These are phyloP conservation scores for Ascodesmis nigricans DNA, from an alignment of 495 filamentous ascomycete species.

Conservation along the genomic window DNA sequence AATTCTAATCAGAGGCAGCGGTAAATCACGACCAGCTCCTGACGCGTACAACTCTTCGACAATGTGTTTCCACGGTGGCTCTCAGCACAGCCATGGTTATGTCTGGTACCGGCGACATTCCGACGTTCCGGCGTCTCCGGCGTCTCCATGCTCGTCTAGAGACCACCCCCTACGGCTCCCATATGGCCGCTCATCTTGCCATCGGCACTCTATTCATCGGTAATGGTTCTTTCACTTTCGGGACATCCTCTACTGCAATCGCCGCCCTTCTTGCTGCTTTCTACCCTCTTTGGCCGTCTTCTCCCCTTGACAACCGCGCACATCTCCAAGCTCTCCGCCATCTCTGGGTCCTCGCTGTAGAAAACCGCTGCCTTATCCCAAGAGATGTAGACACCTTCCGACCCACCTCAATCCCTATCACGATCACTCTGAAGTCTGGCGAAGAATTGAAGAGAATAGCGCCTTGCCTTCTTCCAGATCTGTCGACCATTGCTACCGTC, in stretches of 20 bases:
- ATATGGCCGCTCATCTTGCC: constrained; percentile 79
- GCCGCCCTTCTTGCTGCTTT: constrained; percentile 76
- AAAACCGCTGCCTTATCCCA: constrained; percentile 66
- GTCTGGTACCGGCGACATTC: constrained; percentile 82
- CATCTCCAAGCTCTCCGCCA: constrained; percentile 95
- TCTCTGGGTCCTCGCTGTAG: constrained; percentile 87
- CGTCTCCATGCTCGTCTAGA: constrained; percentile 76
- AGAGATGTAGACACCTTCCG: constrained; percentile 65
- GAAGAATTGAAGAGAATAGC: constrained; percentile 28
- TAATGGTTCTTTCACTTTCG: constrained; percentile 75
- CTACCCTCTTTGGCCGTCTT: constrained; percentile 76
- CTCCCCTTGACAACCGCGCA: constrained; percentile 75
- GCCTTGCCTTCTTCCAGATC: constrained; percentile 68
- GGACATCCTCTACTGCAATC: constrained; percentile 68
- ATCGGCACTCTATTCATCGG: constrained; percentile 81
- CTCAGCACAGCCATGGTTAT: constrained; percentile 71
- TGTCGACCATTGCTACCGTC: constrained; percentile 43
- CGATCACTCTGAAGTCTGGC: constrained; percentile 31
- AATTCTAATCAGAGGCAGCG: constrained; percentile 19
- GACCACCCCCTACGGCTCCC: constrained; percentile 67
- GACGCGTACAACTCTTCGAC: constrained; percentile 56
- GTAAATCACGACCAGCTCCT: constrained; percentile 60
- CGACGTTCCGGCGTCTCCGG: constrained; percentile 71
- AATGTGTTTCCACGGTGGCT: constrained; percentile 71
- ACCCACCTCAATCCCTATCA: constrained; percentile 52